Percentiles rank a stretch among this genome's conserved stretches.
These are phyloP conservation scores for Salix arbutifolia DNA, from an alignment of 345 rosid genomes.

Conservation along the genomic window DNA sequence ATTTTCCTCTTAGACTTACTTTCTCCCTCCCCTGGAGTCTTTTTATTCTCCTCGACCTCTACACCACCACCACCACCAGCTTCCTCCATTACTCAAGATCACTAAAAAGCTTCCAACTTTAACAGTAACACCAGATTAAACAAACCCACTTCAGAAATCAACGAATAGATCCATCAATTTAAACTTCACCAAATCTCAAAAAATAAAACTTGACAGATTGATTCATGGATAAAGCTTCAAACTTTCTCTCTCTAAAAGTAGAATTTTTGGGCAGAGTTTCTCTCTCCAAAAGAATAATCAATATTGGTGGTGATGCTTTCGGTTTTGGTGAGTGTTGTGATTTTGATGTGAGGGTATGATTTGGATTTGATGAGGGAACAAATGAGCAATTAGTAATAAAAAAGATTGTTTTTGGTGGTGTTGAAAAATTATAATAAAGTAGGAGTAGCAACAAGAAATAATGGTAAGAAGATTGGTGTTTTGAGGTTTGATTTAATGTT, in stretches of 20 bases:
- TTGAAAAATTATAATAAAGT: conserved; percentile 5
- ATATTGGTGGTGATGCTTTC: not conserved
- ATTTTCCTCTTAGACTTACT: conserved; percentile 73
- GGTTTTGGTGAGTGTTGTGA: conserved; percentile 31
- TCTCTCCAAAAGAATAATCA: conserved; percentile 5
- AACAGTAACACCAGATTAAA: not conserved
- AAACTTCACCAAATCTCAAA: not conserved
- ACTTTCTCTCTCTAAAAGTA: not conserved
- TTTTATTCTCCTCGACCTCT: conserved; percentile 59
- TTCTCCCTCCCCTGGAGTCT: conserved; percentile 51
- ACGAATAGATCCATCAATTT: not conserved
- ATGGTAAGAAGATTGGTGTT: conserved; percentile 5
- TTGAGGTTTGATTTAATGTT: conserved; percentile 16
- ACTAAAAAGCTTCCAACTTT: not conserved
- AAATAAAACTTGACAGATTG: not conserved
- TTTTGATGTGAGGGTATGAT: conserved; percentile 61
- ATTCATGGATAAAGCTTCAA: not conserved
- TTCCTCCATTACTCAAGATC: conserved; percentile 40
- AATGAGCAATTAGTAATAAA: conserved; percentile 2
- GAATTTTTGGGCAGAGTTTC: not conserved
- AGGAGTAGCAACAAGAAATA: conserved; percentile 3
- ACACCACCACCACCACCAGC: conserved; percentile 15
- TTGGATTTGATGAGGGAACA: conserved; percentile 15
- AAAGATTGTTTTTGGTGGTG: conserved; percentile 1
- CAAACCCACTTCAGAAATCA: not conserved